A percentile compares a stretch with the other conserved stretches of the same genome.
Conservation (phyloP, 345 rosid species). For the Cardamine occulta region DNA sequence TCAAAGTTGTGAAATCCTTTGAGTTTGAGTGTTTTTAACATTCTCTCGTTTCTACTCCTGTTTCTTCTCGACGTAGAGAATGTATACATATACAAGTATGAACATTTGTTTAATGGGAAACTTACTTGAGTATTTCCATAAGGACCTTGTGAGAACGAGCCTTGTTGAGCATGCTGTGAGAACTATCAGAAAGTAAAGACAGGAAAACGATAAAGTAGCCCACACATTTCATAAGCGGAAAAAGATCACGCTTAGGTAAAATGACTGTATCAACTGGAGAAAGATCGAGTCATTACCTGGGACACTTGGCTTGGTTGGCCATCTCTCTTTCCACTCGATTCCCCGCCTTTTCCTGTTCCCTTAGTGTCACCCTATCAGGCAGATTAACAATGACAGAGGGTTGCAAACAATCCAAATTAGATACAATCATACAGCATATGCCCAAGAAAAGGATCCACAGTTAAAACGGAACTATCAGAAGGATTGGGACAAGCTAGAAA, state of each 20-base stretch:
- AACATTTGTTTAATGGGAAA: neutral
- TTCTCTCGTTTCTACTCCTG: neutral
- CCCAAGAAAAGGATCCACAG: neutral
- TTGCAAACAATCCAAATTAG: slow-evolving; percentile 27
- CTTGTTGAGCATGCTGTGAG: slow-evolving; percentile 62
- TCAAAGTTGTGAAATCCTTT: slow-evolving; percentile 3
- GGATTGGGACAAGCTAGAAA: neutral
- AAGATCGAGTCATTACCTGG: slow-evolving; percentile 51
- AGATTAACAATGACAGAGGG: slow-evolving; percentile 10
- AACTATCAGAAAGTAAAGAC: slow-evolving; percentile 29
- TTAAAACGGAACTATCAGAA: neutral
- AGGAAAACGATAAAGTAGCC: neutral
- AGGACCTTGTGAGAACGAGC: slow-evolving; percentile 52
- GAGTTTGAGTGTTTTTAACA: neutral
- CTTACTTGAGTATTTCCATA: slow-evolving; percentile 66
- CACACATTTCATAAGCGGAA: neutral
- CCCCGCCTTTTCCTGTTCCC: slow-evolving; percentile 76
- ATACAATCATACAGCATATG: slow-evolving; percentile 9
- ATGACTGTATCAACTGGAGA: neutral
- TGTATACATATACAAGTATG: neutral
- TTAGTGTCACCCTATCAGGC: slow-evolving; percentile 70
- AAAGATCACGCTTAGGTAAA: neutral
- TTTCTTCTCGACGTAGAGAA: neutral
- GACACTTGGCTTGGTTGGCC: slow-evolving; percentile 50
- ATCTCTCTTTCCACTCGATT: slow-evolving; percentile 58